Conservation (phyloP, 164 flowering plant genomes). For the grape (Vitis vinifera) region ASM3070453v1 NC_081823.1:9444001-9444500, state of each 20-base stretch:
- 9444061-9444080: constrained; percentile 86
- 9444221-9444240: background rate
- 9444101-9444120: constrained; percentile 91
- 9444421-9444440: background rate
- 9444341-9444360: constrained; percentile 92
- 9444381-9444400: constrained; percentile 84
- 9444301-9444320: background rate
- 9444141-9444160: constrained; percentile 88
- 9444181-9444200: no score
- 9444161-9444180: background rate
- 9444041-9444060: constrained; percentile 38
- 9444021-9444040: background rate
- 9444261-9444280: background rate
- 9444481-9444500: background rate
- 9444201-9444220: no score
- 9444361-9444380: constrained; percentile 92
- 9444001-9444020: background rate
- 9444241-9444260: background rate
- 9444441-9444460: background rate
- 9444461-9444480: background rate
- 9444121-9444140: constrained; percentile 90
- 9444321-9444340: constrained; percentile 44
- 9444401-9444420: constrained; percentile 69
- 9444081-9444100: constrained; percentile 97
- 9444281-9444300: background rate